Percentiles rank a stretch among this genome's conserved stretches.
Conservation (phyloP, 2,329 filamentous ascomycete genomes). For the Pochonia chlamydosporia region DNA sequence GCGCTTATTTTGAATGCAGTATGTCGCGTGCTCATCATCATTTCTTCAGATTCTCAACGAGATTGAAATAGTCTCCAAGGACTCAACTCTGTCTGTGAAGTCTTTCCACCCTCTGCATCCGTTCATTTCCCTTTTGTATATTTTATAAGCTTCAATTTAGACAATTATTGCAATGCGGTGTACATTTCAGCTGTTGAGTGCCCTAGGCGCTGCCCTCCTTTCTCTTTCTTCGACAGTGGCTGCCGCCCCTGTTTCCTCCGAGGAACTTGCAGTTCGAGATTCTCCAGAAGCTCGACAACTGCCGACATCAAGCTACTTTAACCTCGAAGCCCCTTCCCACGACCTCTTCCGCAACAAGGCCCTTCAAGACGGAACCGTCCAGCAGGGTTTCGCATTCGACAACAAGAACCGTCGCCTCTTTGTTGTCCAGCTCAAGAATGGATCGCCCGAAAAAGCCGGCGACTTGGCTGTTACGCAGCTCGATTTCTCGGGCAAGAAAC, state of each 20-base stretch:
- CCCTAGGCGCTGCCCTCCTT: background rate
- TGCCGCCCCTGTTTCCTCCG: background rate
- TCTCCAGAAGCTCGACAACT: background rate
- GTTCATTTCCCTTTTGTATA: no score
- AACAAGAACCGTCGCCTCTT: conserved; percentile 9
- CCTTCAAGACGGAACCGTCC: conserved; percentile 7
- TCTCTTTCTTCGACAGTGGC: background rate
- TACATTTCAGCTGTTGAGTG: background rate
- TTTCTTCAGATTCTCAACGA: no score
- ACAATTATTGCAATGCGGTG: no score
- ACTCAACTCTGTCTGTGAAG: no score
- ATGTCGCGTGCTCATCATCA: background rate
- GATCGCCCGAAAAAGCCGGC: conserved; percentile 1
- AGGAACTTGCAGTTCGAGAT: background rate
- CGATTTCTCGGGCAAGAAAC: conserved; percentile 7
- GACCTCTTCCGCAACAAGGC: conserved; percentile 10
- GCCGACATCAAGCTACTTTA: background rate
- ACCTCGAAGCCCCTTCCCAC: conserved; percentile 6
- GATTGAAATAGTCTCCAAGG: no score
- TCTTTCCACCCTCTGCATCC: no score
- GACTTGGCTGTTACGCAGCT: conserved; percentile 8
- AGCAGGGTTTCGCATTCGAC: conserved; percentile 10
- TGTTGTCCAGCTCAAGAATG: conserved; percentile 7
- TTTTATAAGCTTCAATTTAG: no score
- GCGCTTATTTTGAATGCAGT: background rate